Evolutionary conservation across 1,284 basidiomycete species (phyloP).

Genomic region (Sporisorium reilianum): DNA sequence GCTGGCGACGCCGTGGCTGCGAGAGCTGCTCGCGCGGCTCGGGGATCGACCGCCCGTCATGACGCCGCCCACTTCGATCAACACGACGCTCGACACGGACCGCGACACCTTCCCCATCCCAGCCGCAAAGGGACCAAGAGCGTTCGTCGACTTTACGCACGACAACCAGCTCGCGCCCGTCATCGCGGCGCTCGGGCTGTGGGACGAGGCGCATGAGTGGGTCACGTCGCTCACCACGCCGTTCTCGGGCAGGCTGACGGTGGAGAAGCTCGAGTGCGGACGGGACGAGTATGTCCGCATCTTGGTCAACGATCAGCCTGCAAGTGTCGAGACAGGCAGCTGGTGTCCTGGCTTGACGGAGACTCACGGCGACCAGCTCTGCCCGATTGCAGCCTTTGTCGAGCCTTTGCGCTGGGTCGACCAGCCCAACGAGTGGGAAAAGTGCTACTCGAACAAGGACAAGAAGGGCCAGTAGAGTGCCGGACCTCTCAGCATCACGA

Average conservation of each 20-base stretch:
- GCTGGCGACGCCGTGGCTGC: constrained; percentile 41
- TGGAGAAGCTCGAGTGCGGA: constrained; percentile 34
- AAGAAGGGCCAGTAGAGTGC: neutral
- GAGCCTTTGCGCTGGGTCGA: constrained; percentile 33
- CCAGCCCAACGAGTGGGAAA: constrained; percentile 35
- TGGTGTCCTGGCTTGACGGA: constrained; percentile 20
- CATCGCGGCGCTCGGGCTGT: constrained; percentile 31
- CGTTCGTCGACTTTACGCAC: constrained; percentile 48
- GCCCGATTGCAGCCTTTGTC: constrained; percentile 30
- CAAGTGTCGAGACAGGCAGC: constrained; percentile 1
- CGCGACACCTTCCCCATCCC: constrained; percentile 30
- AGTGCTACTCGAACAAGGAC: constrained; percentile 30
- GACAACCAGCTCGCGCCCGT: constrained; percentile 53
- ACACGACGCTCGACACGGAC: constrained; percentile 37
- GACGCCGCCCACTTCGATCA: constrained; percentile 44
- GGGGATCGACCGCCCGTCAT: constrained; percentile 29
- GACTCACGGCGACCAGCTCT: constrained; percentile 16
- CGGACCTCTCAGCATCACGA: too few relatives aligned
- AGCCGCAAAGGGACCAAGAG: constrained; percentile 12
- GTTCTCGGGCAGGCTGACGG: constrained; percentile 36
- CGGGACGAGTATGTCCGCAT: constrained; percentile 26
- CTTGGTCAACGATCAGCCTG: constrained; percentile 37
- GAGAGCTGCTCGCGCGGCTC: constrained; percentile 34
- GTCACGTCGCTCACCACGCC: constrained; percentile 36
- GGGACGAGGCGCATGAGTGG: constrained; percentile 27